These are phyloP conservation scores for Paralagenidium karlingii DNA, from an alignment of 352 stramenopile genomes.

Conservation along the genomic window DNA sequence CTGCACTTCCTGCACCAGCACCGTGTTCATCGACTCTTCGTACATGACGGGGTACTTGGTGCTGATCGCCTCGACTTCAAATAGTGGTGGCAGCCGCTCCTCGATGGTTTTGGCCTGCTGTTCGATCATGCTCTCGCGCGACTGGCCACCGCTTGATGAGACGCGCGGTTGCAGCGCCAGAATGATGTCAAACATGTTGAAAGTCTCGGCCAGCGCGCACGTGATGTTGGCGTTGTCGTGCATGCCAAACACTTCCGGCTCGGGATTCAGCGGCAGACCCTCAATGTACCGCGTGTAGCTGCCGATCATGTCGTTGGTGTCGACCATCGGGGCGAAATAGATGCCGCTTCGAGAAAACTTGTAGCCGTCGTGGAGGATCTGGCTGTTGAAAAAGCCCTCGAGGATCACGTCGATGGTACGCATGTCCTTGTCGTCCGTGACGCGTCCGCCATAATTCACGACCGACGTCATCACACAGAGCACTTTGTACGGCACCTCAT, in stretches of 20 bases:
- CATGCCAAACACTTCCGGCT: slow-evolving; percentile 91
- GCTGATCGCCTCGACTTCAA: slow-evolving; percentile 69
- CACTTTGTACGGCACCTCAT: slow-evolving; percentile 78
- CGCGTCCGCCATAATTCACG: slow-evolving; percentile 90
- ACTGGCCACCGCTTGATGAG: slow-evolving; percentile 49
- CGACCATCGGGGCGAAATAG: slow-evolving; percentile 76
- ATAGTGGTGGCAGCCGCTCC: slow-evolving; percentile 33
- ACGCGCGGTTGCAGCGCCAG: slow-evolving; percentile 59
- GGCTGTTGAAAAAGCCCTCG: slow-evolving; percentile 78
- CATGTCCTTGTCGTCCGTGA: slow-evolving; percentile 93
- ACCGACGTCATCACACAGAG: slow-evolving; percentile 89
- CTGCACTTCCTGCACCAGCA: slow-evolving; percentile 82
- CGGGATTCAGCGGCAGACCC: slow-evolving; percentile 79
- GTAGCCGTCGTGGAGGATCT: slow-evolving; percentile 65
- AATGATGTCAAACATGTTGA: slow-evolving; percentile 80
- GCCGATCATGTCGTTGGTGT: slow-evolving; percentile 40
- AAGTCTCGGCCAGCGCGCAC: slow-evolving; percentile 84
- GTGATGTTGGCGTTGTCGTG: slow-evolving; percentile 93
- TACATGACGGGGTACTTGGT: slow-evolving; percentile 85
- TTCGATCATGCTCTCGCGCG: slow-evolving; percentile 64
- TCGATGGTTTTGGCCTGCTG: slow-evolving; percentile 64
- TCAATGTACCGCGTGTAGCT: slow-evolving; percentile 93
- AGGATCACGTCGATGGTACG: slow-evolving; percentile 85
- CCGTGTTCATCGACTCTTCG: slow-evolving; percentile 93
- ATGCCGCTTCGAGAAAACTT: slow-evolving; percentile 70